phyloP scores from a whole-genome alignment of 495 filamentous ascomycete genomes.

The Clavariopsis aquatica region DNA sequence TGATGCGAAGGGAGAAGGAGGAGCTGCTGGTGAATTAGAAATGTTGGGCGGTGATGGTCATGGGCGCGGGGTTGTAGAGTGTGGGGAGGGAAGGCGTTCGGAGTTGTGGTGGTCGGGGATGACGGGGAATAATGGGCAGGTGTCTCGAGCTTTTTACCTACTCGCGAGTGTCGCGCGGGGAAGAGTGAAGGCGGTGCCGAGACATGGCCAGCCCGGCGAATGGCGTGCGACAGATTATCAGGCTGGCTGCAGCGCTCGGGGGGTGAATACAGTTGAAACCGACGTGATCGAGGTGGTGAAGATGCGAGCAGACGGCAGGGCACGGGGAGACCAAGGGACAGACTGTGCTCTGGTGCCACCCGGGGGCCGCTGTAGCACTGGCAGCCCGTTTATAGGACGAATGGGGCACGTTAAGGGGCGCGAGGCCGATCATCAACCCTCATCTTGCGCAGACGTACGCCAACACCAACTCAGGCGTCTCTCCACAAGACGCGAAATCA shows the following conservation, averaged over 20 bases:
- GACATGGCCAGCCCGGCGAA: conserved; percentile 20
- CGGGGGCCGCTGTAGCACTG: too few species aligned
- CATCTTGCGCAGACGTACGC: too few species aligned
- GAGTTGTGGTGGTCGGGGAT: background rate
- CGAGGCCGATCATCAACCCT: too few species aligned
- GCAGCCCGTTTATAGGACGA: too few species aligned
- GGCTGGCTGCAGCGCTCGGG: background rate
- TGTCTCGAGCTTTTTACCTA: conserved; percentile 1
- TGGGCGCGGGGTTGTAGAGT: background rate
- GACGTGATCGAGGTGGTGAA: background rate
- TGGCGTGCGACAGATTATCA: background rate
- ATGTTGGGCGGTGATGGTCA: background rate
- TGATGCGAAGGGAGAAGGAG: conserved; percentile 38
- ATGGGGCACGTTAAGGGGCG: too few species aligned
- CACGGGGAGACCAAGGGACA: background rate
- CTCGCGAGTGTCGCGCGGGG: conserved; percentile 20
- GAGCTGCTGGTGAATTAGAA: conserved; percentile 16
- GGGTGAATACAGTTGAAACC: too few species aligned
- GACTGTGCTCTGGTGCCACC: too few species aligned
- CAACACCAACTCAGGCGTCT: too few species aligned
- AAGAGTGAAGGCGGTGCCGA: conserved; percentile 17
- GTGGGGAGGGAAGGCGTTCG: background rate
- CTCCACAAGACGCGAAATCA: too few species aligned
- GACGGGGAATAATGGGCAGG: background rate
- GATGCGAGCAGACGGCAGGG: background rate